phyloP scores from a whole-genome alignment of 768 basidiomycete genomes.

The Kwoniella newhampshirensis region DNA sequence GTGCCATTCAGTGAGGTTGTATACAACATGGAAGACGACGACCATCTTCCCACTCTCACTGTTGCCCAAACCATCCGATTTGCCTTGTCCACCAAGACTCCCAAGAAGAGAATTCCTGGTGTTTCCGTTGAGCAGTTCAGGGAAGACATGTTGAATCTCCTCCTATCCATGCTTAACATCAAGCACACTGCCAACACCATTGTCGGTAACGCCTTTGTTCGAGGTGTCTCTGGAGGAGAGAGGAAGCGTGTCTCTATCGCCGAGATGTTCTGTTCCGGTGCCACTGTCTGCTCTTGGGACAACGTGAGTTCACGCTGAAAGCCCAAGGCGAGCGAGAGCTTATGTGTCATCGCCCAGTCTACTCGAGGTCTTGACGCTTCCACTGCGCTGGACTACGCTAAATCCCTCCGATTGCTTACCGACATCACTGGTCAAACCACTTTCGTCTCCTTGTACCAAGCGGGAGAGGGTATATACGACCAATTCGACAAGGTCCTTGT shows the following conservation, averaged over 20 bases:
- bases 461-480: slow-evolving; percentile 62
- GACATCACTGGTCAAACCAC: slow-evolving; percentile 61
- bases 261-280: slow-evolving; percentile 54
- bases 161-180: slow-evolving; percentile 61
- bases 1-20: slow-evolving; percentile 50
- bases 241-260: slow-evolving; percentile 58
- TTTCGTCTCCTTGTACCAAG: slow-evolving; percentile 83
- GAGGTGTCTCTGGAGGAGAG: slow-evolving; percentile 58
- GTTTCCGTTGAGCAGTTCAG: slow-evolving; percentile 56
- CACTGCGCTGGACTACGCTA: slow-evolving; percentile 82
- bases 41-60: slow-evolving; percentile 75
- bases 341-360: slow-evolving; percentile 5
- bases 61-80: slow-evolving; percentile 60
- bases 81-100: slow-evolving; percentile 63
- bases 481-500: slow-evolving; percentile 81
- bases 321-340: slow-evolving; percentile 38
- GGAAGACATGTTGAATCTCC: slow-evolving; percentile 55
- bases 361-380: slow-evolving; percentile 60
- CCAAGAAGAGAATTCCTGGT: slow-evolving; percentile 61
- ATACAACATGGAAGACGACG: slow-evolving; percentile 72
- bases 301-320: slow-evolving; percentile 64
- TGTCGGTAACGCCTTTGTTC: slow-evolving; percentile 55
- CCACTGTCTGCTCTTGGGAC: slow-evolving; percentile 53
- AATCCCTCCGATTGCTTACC: slow-evolving; percentile 75
- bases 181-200: slow-evolving; percentile 55